Evolutionary conservation across 345 rosid species (phyloP), one percentile per base, ranked within the genome.

Genomic region (Lepidium sativum): DNA sequence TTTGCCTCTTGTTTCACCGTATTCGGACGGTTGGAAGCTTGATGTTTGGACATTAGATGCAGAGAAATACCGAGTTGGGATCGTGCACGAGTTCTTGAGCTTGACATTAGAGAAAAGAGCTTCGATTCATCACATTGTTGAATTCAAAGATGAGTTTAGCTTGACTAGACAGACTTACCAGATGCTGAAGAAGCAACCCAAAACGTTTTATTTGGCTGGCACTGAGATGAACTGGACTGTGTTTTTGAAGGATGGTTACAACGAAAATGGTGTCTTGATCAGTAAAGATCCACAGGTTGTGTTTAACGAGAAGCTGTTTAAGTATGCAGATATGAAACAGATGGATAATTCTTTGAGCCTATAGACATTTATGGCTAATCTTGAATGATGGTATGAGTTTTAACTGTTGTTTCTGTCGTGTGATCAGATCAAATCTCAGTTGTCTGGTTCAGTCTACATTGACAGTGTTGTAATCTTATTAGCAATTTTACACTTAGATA

Each of bases 141-240:
- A 89, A 77, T 92, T 89, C 42, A 92, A 80, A 80, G 94, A 92
- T 63, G 97, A 89, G 76, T 82, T 92, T 66, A 84, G 84, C 62
- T 79, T 92, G 86, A 92, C 98, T 15, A 86, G 76, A 78, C 89
- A 83, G 34, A 86, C 97, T 10, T 87, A 89, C 61, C 85, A 81
- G 74, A 86, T 90, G 95, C 83, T 87, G 18, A 76, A 80, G 87
- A 82, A 77, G 74, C 97, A 92, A 72, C 81, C 91, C 1, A 53
- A 40, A n/a, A 69, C 86, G 6, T 92, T 89, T 59, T 87, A 92
- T 69, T 84, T 92, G 77, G 98, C 97, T 0, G 96, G 98, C 20
- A 87, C 95, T 1, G 96, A 89, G 87, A 92, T 92, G 97, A 89
- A 92, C 54, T 89, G 97, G 97, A 84, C 73, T 0, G 96, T 84